phyloP scores from a whole-genome alignment of 202 grass and related monocot species.

The Panicum virgatum region DNA sequence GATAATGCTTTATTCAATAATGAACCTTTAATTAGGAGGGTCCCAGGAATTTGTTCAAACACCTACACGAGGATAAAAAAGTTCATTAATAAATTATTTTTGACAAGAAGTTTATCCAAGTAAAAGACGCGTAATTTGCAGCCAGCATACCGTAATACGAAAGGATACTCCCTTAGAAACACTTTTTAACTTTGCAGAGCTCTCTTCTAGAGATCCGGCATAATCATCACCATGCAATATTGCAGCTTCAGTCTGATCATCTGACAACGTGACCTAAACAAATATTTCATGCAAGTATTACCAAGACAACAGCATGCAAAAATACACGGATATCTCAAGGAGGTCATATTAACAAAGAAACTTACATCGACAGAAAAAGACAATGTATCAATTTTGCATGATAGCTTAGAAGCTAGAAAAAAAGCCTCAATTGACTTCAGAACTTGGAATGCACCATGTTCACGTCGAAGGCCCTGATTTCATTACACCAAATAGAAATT shows the following conservation, averaged over 20 bases:
- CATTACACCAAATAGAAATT: constrained; percentile 26
- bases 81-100: not conserved
- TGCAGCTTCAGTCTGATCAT: constrained; percentile 47
- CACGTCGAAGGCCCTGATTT: constrained; percentile 60
- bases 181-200: constrained; percentile 32
- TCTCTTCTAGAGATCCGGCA: constrained; percentile 35
- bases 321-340: not conserved
- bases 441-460: constrained; percentile 71
- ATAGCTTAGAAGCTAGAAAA: constrained; percentile 60
- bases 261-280: constrained; percentile 67
- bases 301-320: constrained; percentile 14
- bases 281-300: constrained; percentile 35
- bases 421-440: constrained; percentile 77
- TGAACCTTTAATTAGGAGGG: constrained; percentile 72
- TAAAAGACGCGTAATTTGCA: not conserved
- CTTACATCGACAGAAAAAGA: constrained; percentile 80
- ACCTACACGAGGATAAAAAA: constrained; percentile 47
- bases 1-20: constrained; percentile 67
- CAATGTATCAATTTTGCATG: constrained; percentile 64
- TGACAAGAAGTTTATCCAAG: not conserved
- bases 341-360: constrained; percentile 29
- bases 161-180: constrained; percentile 46
- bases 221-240: constrained; percentile 23
- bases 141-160: constrained; percentile 58
- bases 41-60: constrained; percentile 92